Percentiles rank a stretch among this genome's conserved stretches.
These are phyloP conservation scores for Phoma sp. DNA, from an alignment of 2,329 filamentous ascomycete genomes.

Conservation along the genomic window DNA sequence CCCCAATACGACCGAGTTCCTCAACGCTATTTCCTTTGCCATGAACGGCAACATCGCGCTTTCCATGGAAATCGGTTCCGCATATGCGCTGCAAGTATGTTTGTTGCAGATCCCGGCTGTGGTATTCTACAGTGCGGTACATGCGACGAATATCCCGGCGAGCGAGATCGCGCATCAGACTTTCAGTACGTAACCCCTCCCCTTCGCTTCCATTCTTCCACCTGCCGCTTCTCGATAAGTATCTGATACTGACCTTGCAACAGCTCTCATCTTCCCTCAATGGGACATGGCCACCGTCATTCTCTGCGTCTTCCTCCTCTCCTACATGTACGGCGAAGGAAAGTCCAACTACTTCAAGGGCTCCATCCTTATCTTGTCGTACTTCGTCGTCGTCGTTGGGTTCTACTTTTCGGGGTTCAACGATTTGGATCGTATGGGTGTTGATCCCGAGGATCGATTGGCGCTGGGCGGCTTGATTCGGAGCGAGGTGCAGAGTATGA, in stretches of 20 bases:
- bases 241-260: too few species aligned
- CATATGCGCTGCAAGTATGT: slow-evolving; percentile 95
- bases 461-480: slow-evolving; percentile 41
- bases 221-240: too few species aligned
- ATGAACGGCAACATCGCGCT: slow-evolving; percentile 99
- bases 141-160: slow-evolving; percentile 63
- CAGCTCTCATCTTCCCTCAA: slow-evolving; percentile 89
- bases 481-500: slow-evolving; percentile 41
- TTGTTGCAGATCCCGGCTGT: slow-evolving; percentile 91
- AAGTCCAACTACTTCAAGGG: slow-evolving; percentile 99
- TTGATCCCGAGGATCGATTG: slow-evolving; percentile 44
- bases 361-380: slow-evolving; percentile 89
- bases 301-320: slow-evolving; percentile 91
- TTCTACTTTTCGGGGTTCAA: slow-evolving; percentile 83
- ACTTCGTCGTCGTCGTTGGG: slow-evolving; percentile 87
- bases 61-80: slow-evolving; percentile 98
- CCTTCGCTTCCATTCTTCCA: not conserved
- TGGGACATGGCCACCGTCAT: slow-evolving; percentile 99
- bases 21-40: slow-evolving; percentile 98
- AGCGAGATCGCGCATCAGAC: slow-evolving; percentile 65
- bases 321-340: slow-evolving; percentile 96
- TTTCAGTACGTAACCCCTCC: slow-evolving; percentile 61
- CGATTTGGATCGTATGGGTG: slow-evolving; percentile 53
- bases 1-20: slow-evolving; percentile 96
- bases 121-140: slow-evolving; percentile 86